Evolutionary conservation across 2,329 filamentous ascomycete genomes (phyloP).

Genomic region (Diaporthe vexans): DNA sequence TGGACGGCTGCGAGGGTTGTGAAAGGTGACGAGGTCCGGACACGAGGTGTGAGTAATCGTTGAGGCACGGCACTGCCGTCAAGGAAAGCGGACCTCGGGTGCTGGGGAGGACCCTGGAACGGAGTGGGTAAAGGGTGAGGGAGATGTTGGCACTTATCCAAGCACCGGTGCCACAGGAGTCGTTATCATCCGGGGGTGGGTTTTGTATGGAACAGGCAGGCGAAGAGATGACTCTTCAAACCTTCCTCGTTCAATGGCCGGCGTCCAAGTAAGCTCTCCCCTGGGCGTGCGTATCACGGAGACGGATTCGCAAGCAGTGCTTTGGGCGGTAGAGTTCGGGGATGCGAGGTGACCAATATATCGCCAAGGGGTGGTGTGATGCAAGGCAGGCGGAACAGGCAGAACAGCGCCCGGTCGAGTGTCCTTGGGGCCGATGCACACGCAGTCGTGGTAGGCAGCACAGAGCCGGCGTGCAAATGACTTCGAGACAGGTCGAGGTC

Average conservation of each 20-base stretch:
- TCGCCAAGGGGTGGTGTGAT: slow-evolving; percentile 16
- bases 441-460: slow-evolving; percentile 30
- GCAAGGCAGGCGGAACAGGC: slow-evolving; percentile 1
- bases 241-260: slow-evolving; percentile 51
- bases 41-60: slow-evolving; percentile 40
- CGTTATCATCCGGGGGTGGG: slow-evolving; percentile 57
- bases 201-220: slow-evolving; percentile 58
- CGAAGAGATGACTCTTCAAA: slow-evolving; percentile 64
- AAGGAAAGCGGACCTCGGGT: slow-evolving; percentile 36
- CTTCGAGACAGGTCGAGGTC: slow-evolving; percentile 37
- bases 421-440: slow-evolving; percentile 20
- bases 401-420: neutral
- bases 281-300: neutral
- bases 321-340: slow-evolving; percentile 1
- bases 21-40: slow-evolving; percentile 34
- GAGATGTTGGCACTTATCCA: slow-evolving; percentile 51
- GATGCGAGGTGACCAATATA: slow-evolving; percentile 30
- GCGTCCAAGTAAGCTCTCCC: slow-evolving; percentile 17
- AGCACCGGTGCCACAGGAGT: slow-evolving; percentile 54
- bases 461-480: slow-evolving; percentile 34
- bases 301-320: neutral
- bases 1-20: slow-evolving; percentile 7
- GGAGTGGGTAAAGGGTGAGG: slow-evolving; percentile 50
- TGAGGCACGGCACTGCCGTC: slow-evolving; percentile 42
- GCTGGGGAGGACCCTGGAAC: slow-evolving; percentile 46